Base-by-base conservation (phyloP, 495 filamentous ascomycete species). In the Cetradonia linearis region DNA sequence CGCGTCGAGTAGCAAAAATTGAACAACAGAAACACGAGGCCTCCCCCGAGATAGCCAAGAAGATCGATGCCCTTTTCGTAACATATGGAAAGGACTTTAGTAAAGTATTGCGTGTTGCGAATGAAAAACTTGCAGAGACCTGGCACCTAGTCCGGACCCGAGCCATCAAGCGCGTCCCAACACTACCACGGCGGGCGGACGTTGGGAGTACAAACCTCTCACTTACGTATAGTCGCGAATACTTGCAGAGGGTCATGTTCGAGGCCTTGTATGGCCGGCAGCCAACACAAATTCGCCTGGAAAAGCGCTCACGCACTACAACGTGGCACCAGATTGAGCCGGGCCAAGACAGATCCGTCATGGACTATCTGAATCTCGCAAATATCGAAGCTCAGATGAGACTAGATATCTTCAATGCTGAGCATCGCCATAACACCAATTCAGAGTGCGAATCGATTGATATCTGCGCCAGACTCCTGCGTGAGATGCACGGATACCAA, bases 1-100 rank as follows among this genome's bases (percentile, higher is more conserved):
- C 78, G 59, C 78, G 83, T 33, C 81, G 84, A 16, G 69, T 86
- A 47, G 78, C 75, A 7, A 86, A 87, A 66, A 46, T 86, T 7
- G 78, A 85, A 38, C 55, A 63, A 16, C 73, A 79, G 28, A 72
- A 64, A 18, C 37, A 55, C 11, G 50, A 25, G 33, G 31, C 31
- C n/a, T 20, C 44, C 20, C 44, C 46, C 18, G 28, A 20, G 8
- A 6, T 52, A 20, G 44, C 20, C 42, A 28, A 37, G 46, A 37
- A 6, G 16, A 59, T 59, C 16, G 33, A 59, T 2, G 37, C 23
- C 0, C 42, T 59, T 0, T 50, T 50, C n/a, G 33, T 42, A 20
- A 59, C 16, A 3, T 49, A 20, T 47, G 59, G 14, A 9, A 48
- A 27, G 36, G 52, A 38, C 20, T 72, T 72, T 47, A 55, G 67